Conservation (phyloP, 805 yeast genomes). For the Spathaspora hagerdaliae region DNA sequence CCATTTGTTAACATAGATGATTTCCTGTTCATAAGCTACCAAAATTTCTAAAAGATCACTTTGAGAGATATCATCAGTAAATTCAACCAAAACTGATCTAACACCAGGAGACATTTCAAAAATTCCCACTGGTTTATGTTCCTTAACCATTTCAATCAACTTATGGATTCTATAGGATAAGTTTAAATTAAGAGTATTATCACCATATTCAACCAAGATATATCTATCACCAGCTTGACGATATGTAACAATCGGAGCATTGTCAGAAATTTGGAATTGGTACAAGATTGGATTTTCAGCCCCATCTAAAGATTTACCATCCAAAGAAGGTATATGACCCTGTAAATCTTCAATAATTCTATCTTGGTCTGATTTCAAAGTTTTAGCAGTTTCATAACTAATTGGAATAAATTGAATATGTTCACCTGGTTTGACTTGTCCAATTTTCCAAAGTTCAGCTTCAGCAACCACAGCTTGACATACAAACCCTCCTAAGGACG, state of each 20-base stretch:
- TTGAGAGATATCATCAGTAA: conserved; percentile 66
- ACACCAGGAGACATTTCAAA: conserved; percentile 98
- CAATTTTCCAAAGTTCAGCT: conserved; percentile 98
- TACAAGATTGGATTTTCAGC: conserved; percentile 72
- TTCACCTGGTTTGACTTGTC: conserved; percentile 97
- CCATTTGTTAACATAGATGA: conserved; percentile 77
- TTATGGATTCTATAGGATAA: conserved; percentile 80
- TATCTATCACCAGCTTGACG: conserved; percentile 98
- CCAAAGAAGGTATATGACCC: conserved; percentile 37
- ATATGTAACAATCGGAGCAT: conserved; percentile 69
- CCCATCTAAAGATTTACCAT: conserved; percentile 16
- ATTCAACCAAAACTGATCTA: conserved; percentile 88
- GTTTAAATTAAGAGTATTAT: conserved; percentile 79
- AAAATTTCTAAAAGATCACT: conserved; percentile 56
- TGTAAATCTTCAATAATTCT: conserved; percentile 40
- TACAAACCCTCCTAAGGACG: conserved; percentile 95
- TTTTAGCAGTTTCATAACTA: conserved; percentile 61
- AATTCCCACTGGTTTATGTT: conserved; percentile 68
- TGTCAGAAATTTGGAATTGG: conserved; percentile 42
- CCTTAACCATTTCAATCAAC: conserved; percentile 67
- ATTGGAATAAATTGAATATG: conserved; percentile 75
- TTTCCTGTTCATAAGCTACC: conserved; percentile 70
- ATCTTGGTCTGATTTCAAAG: conserved; percentile 61
- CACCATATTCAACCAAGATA: conserved; percentile 89
- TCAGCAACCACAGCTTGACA: conserved; percentile 95